Evolutionary conservation across 768 basidiomycete genomes (phyloP), one percentile per base, ranked within the genome.

Genomic region (Hygrophoropsis aurantiaca): DNA sequence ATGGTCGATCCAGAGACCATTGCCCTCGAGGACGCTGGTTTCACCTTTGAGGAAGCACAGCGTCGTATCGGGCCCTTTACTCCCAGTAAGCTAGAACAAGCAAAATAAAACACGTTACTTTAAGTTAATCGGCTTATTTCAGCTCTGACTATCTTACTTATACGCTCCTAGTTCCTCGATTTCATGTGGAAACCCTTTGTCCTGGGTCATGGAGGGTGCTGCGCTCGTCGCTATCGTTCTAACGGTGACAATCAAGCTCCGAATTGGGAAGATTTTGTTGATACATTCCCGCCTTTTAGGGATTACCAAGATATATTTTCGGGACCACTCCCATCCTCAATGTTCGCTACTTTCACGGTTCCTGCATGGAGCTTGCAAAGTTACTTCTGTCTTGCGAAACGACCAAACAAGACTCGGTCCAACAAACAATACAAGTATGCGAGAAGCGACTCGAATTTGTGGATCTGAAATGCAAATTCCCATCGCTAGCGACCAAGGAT

Each of bases 101-200:
- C 94, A 69, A 91, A 94, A 58, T 90, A 93, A 66, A 95, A 93
- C 50, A 69, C 93, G 3, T 79, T 97, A 70, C 82, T 97, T 25
- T 94, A 94, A 78, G 88, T 85, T 61, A 16, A 64, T 59, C 21
- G 46, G 23, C 50, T 6, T n/a, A 32, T 19, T 48, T 32, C 40
- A 8, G 36, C 5, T 39, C 18, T 25, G 19, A 18, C 42, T 41
- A 6, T 40, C 30, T 37, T 3, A 5, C n/a, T 40, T 18, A 34
- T 19, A 2, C 38, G 36, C 21, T 9, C 0, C 20, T 35, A 90
- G 89, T 93, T 94, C 70, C 73, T 93, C 57, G 84, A 85, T 65
- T 98, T 98, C 81, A 98, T 97, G 95, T 98, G 95, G 95, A 98
- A n/a, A 98, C 74, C 95, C 95, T 36, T 77, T 98, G 11, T 98